A percentile compares a stretch with the other conserved stretches of the same genome.
phyloP scores from a whole-genome alignment of 352 stramenopile species.

The Elongisporangium prolatum region DNA sequence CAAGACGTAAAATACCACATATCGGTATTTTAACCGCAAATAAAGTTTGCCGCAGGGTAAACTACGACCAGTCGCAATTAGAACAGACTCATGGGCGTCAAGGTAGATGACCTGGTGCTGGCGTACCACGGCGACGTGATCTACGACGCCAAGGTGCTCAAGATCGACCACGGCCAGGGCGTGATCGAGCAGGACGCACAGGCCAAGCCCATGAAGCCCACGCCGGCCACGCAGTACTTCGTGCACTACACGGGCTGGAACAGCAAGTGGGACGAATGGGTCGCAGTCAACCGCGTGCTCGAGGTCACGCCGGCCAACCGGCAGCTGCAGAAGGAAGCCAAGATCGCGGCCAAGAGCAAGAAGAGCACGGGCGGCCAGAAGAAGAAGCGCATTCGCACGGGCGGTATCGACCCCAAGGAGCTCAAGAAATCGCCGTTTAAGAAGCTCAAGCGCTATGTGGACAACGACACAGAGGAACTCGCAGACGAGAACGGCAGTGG shows the following conservation, averaged over 20 bases:
- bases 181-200: slow-evolving; percentile 23
- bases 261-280: slow-evolving; percentile 92
- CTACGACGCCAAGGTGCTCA: slow-evolving; percentile 83
- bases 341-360: slow-evolving; percentile 42
- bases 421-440: slow-evolving; percentile 72
- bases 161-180: slow-evolving; percentile 70
- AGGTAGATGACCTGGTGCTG: slow-evolving; percentile 68
- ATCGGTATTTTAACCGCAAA: background rate
- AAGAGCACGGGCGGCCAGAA: slow-evolving; percentile 37
- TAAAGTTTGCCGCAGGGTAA: background rate
- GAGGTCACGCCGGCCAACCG: slow-evolving; percentile 59
- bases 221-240: slow-evolving; percentile 68
- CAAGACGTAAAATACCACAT: background rate
- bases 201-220: slow-evolving; percentile 6
- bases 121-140: slow-evolving; percentile 81
- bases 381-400: slow-evolving; percentile 69
- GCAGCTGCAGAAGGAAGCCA: slow-evolving; percentile 48
- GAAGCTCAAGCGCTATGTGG: slow-evolving; percentile 54
- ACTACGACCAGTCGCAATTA: background rate
- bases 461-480: slow-evolving; percentile 70
- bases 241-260: slow-evolving; percentile 90
- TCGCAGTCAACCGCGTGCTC: slow-evolving; percentile 64
- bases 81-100: slow-evolving; percentile 35
- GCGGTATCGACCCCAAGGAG: slow-evolving; percentile 40
- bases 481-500: slow-evolving; percentile 16